Percentiles rank a stretch among this genome's conserved stretches.
These are phyloP conservation scores for Globisporangium takayamanum DNA, from an alignment of 352 stramenopile genomes.

Conservation along the genomic window DNA sequence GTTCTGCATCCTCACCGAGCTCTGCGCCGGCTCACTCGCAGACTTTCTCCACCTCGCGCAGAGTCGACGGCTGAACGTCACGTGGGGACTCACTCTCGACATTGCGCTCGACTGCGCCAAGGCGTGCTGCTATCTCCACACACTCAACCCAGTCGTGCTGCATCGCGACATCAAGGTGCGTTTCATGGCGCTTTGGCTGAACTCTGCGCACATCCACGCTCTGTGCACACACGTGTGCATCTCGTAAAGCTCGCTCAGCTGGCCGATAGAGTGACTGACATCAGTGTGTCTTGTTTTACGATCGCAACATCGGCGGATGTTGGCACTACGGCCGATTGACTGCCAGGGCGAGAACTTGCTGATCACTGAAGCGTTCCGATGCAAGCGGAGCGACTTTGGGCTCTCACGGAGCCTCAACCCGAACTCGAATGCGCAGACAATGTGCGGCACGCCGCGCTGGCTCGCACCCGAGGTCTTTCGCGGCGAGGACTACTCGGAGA, in stretches of 20 bases:
- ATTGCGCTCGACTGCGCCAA: conserved; percentile 62
- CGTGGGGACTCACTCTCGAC: conserved; percentile 64
- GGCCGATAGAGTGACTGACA: background rate
- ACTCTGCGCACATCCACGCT: background rate
- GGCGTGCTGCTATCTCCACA: conserved; percentile 61
- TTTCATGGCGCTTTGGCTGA: background rate
- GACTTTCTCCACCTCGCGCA: conserved; percentile 66
- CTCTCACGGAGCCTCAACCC: conserved; percentile 62
- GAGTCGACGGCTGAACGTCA: conserved; percentile 61
- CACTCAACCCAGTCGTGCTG: conserved; percentile 48
- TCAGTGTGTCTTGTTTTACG: background rate
- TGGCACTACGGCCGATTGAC: background rate
- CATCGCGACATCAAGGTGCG: conserved; percentile 69
- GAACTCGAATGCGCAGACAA: conserved; percentile 62
- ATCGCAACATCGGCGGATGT: background rate
- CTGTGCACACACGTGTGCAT: background rate
- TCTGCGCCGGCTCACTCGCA: conserved; percentile 60
- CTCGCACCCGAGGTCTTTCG: conserved; percentile 79
- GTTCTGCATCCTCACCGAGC: conserved; percentile 67
- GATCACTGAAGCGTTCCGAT: conserved; percentile 61
- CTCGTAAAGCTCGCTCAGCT: background rate
- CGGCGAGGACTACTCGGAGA: conserved; percentile 78
- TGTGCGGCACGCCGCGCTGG: conserved; percentile 73
- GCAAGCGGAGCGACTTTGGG: conserved; percentile 74
- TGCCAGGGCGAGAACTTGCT: conserved; percentile 59